Evolutionary conservation across 306 rosid genomes (phyloP), one percentile per base, ranked within the genome.

Genomic region (Fragaria ananassa): DNA sequence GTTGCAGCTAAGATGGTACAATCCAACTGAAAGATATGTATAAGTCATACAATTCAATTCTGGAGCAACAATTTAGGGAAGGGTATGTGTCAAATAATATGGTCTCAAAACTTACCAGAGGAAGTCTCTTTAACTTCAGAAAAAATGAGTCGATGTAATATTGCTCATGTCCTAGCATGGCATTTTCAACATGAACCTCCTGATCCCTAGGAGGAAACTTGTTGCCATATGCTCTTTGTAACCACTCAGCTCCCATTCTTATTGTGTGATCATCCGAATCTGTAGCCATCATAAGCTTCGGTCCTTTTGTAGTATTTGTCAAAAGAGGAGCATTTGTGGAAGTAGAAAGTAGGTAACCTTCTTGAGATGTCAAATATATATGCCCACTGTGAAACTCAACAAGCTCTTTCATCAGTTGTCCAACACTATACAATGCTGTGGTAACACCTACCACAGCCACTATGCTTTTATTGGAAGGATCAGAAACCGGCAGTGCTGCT

Each of bases 381-480:
- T 96, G 95, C 17, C 98, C 98, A 76, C 93, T 92, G 35, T 96
- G 99, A 78, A 82, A 65, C 80, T 92, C 99, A 60, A 96, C 99
- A 19, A 92, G 91, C 62, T 96, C 99, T 70, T 87, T 92, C 99
- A 96, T 96, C 60, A 96, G 74, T 81, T 95, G 97, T 39, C 99
- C 99, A 19, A 96, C 96, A 66, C 99, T 89, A 81, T 86, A 96
- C 74, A 96, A 89, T 27, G 99, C 97, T 10, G 98, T 92, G 14
- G 97, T 96, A 61, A 92, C 99, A 39, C 99, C 98, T 74, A 96
- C 99, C 64, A 96, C 99, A 10, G 99, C 99, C 76, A 96, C 90
- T 72, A 91, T 88, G 70, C 88, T 96, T 82, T 89, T 84, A 76
- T 96, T 96, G 27, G 92, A 80, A 81, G 97, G 72, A 70, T 92